Evolutionary conservation across 108 stramenopile genomes (phyloP).

Genomic region (Fistulifera solaris): DNA sequence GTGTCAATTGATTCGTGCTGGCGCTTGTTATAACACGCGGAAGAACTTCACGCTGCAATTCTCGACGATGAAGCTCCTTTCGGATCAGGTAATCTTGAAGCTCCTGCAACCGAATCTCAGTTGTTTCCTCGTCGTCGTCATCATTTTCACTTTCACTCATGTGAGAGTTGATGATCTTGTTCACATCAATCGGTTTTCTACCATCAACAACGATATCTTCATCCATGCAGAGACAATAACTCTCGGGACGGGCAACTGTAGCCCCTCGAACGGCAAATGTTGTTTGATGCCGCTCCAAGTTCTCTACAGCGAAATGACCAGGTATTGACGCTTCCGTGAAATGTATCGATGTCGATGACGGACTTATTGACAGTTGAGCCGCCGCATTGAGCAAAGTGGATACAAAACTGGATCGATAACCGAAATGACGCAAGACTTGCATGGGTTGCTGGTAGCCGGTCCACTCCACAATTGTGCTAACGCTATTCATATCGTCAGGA

Average conservation of each 20-base stretch:
- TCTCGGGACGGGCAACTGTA: conserved; percentile 62
- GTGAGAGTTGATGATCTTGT: not conserved
- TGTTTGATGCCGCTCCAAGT: conserved; percentile 14
- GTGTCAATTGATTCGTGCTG: not conserved
- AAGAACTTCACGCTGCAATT: conserved; percentile 28
- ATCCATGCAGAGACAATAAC: conserved; percentile 65
- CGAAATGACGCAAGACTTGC: conserved; percentile 65
- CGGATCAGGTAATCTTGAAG: not conserved
- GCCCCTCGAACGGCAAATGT: conserved; percentile 72
- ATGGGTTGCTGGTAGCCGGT: conserved; percentile 45
- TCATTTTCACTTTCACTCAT: not conserved
- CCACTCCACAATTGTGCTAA: conserved; percentile 32
- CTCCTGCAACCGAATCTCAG: conserved; percentile 1
- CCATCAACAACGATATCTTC: not conserved
- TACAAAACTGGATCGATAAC: conserved; percentile 48
- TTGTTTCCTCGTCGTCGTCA: conserved; percentile 1
- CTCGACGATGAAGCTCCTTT: conserved; percentile 10
- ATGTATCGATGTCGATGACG: too few species aligned
- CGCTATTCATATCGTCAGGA: not conserved
- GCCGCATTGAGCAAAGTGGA: conserved; percentile 21
- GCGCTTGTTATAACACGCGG: conserved; percentile 14
- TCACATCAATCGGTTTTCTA: not conserved
- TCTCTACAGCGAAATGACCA: not conserved
- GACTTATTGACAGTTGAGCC: conserved; percentile 6
- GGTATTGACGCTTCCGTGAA: not conserved